Evolutionary conservation across 768 basidiomycete species (phyloP), one percentile per base, ranked within the genome.

Genomic region (Lactarius hengduanensis): DNA sequence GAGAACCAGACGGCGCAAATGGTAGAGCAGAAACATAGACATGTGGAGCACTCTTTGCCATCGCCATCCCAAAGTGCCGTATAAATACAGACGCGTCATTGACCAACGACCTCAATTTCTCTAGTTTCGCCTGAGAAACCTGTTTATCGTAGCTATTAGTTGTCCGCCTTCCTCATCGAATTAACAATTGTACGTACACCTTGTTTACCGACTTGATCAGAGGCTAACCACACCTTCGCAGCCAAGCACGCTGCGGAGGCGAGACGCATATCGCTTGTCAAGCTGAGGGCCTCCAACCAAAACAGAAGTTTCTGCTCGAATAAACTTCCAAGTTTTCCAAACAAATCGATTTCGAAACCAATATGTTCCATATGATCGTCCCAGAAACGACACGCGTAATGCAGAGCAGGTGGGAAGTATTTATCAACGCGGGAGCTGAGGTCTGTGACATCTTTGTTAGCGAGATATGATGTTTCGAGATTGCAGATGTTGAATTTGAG

Each of bases 301-400:
- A 47, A 47, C 1, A 47, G 34, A 22, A 59, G 26, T 59, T 59
- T 59, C 38, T 20, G 1, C 45, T n/a, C 20, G 16, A 61, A 32
- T 3, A 61, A 45, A 2, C 15, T 20, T 34, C n/a, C 45, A 34
- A 47, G 20, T 47, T 47, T 47, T 26, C 10, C 4, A 32, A 34
- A 53, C 18, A 61, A 18, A n/a, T 61, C 22, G 2, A 3, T 13
- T 28, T 61, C 32, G 7, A 61, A 61, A 13, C 26, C 10, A 34
- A 22, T 34, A 26, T 28, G 43, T 45, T n/a, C 13, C 22, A 61
- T n/a, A 38, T 61, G 60, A 16, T 53, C 26, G 6, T 47, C 45
- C 60, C 60, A 61, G 60, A 34, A 61, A 47, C 26, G 15, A 43
- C 60, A 61, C 13, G 60, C 60, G 32, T 61, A 61, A 20, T 1